Conservation (phyloP, 2,329 filamentous ascomycete genomes). For the Volutella citrinella region DNA sequence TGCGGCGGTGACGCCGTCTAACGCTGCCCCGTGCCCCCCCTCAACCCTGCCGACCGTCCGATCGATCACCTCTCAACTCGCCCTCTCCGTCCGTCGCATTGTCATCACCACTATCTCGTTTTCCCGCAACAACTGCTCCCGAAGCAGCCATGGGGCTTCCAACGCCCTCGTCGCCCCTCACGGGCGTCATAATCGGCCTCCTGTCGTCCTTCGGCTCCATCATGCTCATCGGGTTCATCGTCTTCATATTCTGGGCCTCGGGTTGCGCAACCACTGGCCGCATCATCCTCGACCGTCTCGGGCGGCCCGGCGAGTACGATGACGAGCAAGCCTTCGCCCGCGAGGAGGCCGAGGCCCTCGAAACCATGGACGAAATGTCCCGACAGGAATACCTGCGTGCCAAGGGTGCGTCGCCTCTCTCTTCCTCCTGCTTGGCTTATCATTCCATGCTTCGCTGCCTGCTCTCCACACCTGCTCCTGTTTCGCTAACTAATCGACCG, state of each 20-base stretch:
- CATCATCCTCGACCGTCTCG: slow-evolving; percentile 90
- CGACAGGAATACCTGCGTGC: slow-evolving; percentile 88
- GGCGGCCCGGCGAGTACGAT: slow-evolving; percentile 92
- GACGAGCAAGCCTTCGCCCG: slow-evolving; percentile 93
- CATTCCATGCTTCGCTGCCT: slow-evolving; percentile 1
- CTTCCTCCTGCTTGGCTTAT: slow-evolving; percentile 1
- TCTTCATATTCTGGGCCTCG: slow-evolving; percentile 88
- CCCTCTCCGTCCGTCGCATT: slow-evolving; percentile 2
- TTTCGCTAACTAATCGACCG: background rate
- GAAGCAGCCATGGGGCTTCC: too few relatives aligned
- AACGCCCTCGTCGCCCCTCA: slow-evolving; percentile 48
- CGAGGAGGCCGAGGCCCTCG: slow-evolving; percentile 92
- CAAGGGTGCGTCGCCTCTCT: slow-evolving; percentile 64
- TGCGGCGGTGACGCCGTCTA: slow-evolving; percentile 29
- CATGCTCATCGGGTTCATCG: slow-evolving; percentile 74
- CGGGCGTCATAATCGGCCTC: slow-evolving; percentile 90
- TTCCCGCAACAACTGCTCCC: too few relatives aligned
- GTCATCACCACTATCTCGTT: too few relatives aligned
- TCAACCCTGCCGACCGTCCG: slow-evolving; percentile 15
- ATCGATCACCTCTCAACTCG: slow-evolving; percentile 10
- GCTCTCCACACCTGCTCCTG: background rate
- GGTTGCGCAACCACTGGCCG: slow-evolving; percentile 71
- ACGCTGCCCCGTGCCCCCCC: slow-evolving; percentile 11
- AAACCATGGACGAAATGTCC: slow-evolving; percentile 92
- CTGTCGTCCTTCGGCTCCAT: slow-evolving; percentile 93